Percentiles rank a stretch among this genome's conserved stretches.
Conservation (phyloP, 345 rosid genomes). For the Eucalyptus polyanthemos region DNA sequence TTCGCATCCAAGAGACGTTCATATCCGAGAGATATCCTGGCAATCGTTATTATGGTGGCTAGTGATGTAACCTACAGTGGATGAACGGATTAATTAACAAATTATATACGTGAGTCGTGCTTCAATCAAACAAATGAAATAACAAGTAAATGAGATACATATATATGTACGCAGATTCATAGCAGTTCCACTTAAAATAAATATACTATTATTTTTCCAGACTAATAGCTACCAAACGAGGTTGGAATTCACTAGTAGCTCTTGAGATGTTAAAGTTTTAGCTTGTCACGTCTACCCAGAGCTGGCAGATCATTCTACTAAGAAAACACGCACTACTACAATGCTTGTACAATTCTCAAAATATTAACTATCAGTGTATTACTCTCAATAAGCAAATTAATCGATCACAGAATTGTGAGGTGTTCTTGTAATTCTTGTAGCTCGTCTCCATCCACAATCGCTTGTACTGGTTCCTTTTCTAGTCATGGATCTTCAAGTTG, state of each 20-base stretch:
- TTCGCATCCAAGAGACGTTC: conserved; percentile 14
- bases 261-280: not conserved
- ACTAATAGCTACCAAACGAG: not conserved
- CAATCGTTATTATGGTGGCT: conserved; percentile 22
- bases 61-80: not conserved
- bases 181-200: not conserved
- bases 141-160: not conserved
- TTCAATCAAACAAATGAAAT: not conserved
- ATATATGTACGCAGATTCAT: not conserved
- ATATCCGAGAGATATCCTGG: conserved; percentile 40
- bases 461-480: not conserved
- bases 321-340: not conserved
- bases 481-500: not conserved
- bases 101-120: not conserved
- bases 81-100: not conserved
- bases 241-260: not conserved
- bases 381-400: not conserved
- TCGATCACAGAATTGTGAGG: not conserved
- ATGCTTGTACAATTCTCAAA: not conserved
- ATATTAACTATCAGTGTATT: not conserved
- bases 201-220: not conserved
- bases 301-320: not conserved
- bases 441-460: not conserved
- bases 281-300: not conserved
- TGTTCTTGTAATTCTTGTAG: not conserved